Conservation (phyloP, 106 monocot species). For the Ottelia alismoides region DNA sequence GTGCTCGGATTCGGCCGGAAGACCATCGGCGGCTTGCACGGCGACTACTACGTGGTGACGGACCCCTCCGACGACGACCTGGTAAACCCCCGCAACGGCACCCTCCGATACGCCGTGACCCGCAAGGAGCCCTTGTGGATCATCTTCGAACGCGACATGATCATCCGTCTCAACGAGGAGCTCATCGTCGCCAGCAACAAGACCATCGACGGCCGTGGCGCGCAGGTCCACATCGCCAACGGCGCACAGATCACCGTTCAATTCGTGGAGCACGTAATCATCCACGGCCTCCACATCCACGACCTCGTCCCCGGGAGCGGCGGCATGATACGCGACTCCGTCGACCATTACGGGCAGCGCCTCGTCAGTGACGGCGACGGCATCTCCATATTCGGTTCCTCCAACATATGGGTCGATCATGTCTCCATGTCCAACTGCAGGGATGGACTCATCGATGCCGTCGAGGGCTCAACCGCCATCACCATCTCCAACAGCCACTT, state of each 20-base stretch:
- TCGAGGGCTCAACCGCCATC: conserved; percentile 47
- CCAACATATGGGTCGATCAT: conserved; percentile 69
- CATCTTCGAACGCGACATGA: conserved; percentile 48
- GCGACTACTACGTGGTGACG: conserved; percentile 27
- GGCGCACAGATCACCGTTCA: conserved; percentile 63
- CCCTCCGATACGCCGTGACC: conserved; percentile 41
- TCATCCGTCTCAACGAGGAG: conserved; percentile 45
- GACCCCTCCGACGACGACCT: conserved; percentile 29
- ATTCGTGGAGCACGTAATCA: conserved; percentile 47
- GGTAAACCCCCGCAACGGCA: conserved; percentile 25
- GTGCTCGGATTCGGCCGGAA: conserved; percentile 26
- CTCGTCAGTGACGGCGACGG: conserved; percentile 55
- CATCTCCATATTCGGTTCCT: conserved; percentile 40
- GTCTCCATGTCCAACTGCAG: conserved; percentile 24
- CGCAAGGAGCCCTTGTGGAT: conserved; percentile 65
- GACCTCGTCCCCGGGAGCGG: conserved; percentile 24
- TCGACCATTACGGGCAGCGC: conserved; percentile 28
- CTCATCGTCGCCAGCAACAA: conserved; percentile 55
- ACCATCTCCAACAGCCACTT: conserved; percentile 74
- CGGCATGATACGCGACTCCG: conserved; percentile 46
- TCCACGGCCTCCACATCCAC: conserved; percentile 67
- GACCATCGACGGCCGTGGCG: conserved; percentile 70
- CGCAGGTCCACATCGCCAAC: conserved; percentile 43
- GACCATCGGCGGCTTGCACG: conserved; percentile 15
- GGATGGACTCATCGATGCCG: conserved; percentile 21